These are phyloP conservation scores for Spinellus fusiger DNA, from an alignment of 192 early-diverging fungal genomes.

Conservation along the genomic window DNA sequence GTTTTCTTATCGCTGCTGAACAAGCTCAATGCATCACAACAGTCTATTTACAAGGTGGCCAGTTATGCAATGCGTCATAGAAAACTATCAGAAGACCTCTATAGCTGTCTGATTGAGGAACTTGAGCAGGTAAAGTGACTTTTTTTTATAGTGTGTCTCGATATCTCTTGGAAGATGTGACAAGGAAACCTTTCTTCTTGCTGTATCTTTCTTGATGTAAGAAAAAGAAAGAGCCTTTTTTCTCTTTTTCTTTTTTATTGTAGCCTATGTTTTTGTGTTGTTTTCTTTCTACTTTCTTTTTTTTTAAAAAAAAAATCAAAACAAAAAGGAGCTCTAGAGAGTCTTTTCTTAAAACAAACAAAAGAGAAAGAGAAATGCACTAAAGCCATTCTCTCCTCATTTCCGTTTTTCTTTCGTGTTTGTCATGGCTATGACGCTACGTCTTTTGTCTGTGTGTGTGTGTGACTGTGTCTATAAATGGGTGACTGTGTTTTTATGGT, in stretches of 20 bases:
- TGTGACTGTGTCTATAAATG: neutral
- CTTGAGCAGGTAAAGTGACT: conserved; percentile 42
- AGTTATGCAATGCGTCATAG: conserved; percentile 46
- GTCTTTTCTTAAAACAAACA: neutral
- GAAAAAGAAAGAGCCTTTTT: neutral
- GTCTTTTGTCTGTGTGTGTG: neutral
- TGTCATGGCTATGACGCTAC: no score
- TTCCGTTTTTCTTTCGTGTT: no score
- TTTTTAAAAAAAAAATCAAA: neutral
- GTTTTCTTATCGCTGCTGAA: conserved; percentile 38
- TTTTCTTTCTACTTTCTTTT: neutral
- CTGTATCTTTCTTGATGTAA: neutral
- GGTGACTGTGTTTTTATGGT: neutral
- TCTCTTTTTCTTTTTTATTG: neutral
- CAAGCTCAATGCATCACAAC: conserved; percentile 54
- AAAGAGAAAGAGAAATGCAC: no score
- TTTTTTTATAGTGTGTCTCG: conserved; percentile 6
- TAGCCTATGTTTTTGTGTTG: neutral
- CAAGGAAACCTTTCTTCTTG: neutral
- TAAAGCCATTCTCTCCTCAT: neutral
- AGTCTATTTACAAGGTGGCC: conserved; percentile 47
- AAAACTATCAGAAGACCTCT: conserved; percentile 48
- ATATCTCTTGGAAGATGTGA: no score
- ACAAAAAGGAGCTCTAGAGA: no score
- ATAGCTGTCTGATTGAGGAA: conserved; percentile 51